Conservation (phyloP, 2,329 filamentous ascomycete species). For the Graphilbum ipis-grandicollis region DNA sequence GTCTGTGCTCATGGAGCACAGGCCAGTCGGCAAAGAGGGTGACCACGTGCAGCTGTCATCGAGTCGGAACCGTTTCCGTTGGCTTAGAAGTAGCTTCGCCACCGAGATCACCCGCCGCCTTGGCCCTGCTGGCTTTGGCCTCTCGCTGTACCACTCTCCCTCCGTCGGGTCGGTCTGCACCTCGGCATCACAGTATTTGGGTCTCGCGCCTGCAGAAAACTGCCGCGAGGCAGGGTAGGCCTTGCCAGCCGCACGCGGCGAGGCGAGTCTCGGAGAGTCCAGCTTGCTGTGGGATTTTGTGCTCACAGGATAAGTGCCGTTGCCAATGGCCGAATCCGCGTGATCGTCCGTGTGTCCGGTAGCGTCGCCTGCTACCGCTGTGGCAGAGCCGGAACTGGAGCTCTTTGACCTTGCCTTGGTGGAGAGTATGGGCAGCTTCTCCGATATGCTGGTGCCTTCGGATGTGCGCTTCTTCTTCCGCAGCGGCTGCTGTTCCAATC, state of each 20-base stretch:
- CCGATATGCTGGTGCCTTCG: slow-evolving; percentile 24
- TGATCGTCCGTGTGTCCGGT: too few relatives aligned
- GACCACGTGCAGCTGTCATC: too few relatives aligned
- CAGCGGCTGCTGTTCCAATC: slow-evolving; percentile 39
- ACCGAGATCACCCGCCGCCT: slow-evolving; percentile 34
- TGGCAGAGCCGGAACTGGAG: too few relatives aligned
- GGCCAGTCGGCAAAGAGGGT: too few relatives aligned
- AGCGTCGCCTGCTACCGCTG: too few relatives aligned
- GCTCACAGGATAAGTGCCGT: too few relatives aligned
- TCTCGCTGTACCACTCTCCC: slow-evolving; percentile 32
- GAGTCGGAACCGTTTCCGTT: slow-evolving; percentile 17
- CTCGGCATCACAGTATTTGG: slow-evolving; percentile 30
- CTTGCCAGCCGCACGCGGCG: too few relatives aligned
- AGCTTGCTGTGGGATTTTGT: background rate
- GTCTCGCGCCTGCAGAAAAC: slow-evolving; percentile 19
- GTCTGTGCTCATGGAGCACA: background rate
- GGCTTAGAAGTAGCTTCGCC: slow-evolving; percentile 33
- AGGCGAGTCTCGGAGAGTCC: too few relatives aligned
- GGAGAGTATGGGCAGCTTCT: slow-evolving; percentile 7
- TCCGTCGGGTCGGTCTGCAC: slow-evolving; percentile 38
- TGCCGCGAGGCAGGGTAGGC: slow-evolving; percentile 18
- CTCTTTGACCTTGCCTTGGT: slow-evolving; percentile 14
- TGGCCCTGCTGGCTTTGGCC: slow-evolving; percentile 17
- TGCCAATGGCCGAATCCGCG: too few relatives aligned
- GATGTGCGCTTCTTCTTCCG: slow-evolving; percentile 47